Evolutionary conservation across 345 rosid species (phyloP), one percentile per base, ranked within the genome.

Genomic region (Gossypium bickii): DNA sequence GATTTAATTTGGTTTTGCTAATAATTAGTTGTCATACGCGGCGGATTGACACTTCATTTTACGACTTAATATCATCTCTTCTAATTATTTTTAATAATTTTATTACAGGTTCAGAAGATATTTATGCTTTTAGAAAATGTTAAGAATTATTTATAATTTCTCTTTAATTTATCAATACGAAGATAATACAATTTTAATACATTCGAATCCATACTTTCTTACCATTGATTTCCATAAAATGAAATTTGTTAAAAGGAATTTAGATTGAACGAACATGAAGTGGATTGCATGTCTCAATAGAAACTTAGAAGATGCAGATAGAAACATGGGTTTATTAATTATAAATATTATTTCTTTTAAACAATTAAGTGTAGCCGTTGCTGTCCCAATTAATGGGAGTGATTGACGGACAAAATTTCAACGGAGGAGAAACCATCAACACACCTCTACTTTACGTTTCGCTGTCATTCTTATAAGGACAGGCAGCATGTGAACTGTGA

Each of bases 401-500:
- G 41, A 67, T 67, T 67, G 72, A 67, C 72, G n/a, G 57, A 67
- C 8, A 8, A 67, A 67, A 25, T 65, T 9, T 41, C 16, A 41
- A 13, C 25, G 20, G 29, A 44, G 27, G 25, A 18, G 41, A 41
- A 29, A 1, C 0, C 16, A 41, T 41, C 11, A 8, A 63, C 2
- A 62, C 10, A 34, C 44, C 12, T 63, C 11, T 51, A 11, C 59
- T 51, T 69, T n/a, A 16, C 22, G 29, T 69, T 69, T 44, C 45
- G 72, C 43, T 51, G 73, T 53, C 63, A 53, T 53, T 63, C 67
- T 17, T 38, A 18, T 13, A 61, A 61, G 45, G 80, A 82, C 71
- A 79, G 16, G 45, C 67, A 74, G 22, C 82, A 72, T 77, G 70
- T 44, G 55, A 43, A 64, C 6, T 11, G 63, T 59, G 63, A 41